phyloP scores from a whole-genome alignment of 768 basidiomycete species.

The Macrolepiota fuliginosa region DNA sequence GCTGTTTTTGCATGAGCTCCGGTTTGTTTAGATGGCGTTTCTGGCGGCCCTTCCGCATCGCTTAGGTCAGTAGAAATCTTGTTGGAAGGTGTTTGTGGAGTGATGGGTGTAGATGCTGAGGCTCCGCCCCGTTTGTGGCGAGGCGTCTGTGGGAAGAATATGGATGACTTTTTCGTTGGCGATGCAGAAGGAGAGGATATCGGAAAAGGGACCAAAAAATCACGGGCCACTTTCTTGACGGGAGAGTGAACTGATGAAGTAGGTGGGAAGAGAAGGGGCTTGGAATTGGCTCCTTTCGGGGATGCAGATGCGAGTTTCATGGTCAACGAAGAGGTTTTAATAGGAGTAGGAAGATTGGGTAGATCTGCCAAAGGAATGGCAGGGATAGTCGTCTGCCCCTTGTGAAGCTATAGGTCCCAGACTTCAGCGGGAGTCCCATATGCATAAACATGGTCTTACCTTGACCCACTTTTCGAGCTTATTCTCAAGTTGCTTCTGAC shows the following conservation, averaged over 20 bases:
- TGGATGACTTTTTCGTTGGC: slow-evolving; percentile 45
- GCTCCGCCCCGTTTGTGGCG: slow-evolving; percentile 41
- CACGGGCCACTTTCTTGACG: slow-evolving; percentile 32
- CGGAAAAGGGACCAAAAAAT: slow-evolving; percentile 52
- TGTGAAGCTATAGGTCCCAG: slow-evolving; percentile 45
- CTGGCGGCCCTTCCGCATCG: slow-evolving; percentile 38
- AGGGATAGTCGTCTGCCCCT: slow-evolving; percentile 41
- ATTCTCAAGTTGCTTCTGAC: slow-evolving; percentile 52
- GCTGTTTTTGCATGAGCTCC: slow-evolving; percentile 53
- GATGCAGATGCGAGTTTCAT: slow-evolving; percentile 71
- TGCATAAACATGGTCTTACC: slow-evolving; percentile 35
- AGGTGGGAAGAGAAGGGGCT: neutral
- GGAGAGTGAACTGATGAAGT: slow-evolving; percentile 26
- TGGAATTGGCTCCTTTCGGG: slow-evolving; percentile 48
- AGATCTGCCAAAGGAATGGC: slow-evolving; percentile 63
- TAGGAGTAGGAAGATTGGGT: slow-evolving; percentile 49
- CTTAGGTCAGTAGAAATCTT: slow-evolving; percentile 24
- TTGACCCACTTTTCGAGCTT: slow-evolving; percentile 67
- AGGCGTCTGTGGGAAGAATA: slow-evolving; percentile 69
- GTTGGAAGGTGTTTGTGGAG: slow-evolving; percentile 45
- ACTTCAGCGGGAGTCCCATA: neutral
- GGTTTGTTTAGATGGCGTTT: slow-evolving; percentile 65
- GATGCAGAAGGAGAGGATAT: slow-evolving; percentile 38
- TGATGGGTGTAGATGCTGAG: slow-evolving; percentile 32
- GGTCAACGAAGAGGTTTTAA: slow-evolving; percentile 67